phyloP scores from a whole-genome alignment of 305 asterid species.

The Fraxinus baroniana region DNA sequence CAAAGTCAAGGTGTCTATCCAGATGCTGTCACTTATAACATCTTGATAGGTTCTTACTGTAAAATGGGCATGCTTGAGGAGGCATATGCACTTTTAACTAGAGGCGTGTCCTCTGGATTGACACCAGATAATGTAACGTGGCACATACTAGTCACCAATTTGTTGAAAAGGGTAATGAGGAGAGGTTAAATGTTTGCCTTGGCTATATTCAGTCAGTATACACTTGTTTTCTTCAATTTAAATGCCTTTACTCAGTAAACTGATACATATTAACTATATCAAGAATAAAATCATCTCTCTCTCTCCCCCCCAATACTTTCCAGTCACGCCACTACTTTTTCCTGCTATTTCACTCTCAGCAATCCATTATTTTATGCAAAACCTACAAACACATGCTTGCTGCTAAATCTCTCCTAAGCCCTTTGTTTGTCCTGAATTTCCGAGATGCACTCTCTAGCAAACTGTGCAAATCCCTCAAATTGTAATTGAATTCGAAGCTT shows the following conservation, averaged over 20 bases:
- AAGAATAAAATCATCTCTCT: slow-evolving; percentile 47
- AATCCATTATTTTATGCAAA: slow-evolving; percentile 24
- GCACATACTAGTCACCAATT: neutral
- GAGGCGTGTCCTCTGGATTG: neutral
- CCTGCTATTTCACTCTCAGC: slow-evolving; percentile 28
- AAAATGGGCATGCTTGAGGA: neutral
- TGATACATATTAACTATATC: slow-evolving; percentile 35
- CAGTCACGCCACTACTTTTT: slow-evolving; percentile 24
- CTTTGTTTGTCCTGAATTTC: slow-evolving; percentile 21
- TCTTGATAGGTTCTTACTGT: slow-evolving; percentile 1
- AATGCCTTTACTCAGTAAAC: neutral
- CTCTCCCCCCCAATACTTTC: slow-evolving; percentile 38
- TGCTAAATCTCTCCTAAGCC: slow-evolving; percentile 28
- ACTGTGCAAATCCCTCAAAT: slow-evolving; percentile 22
- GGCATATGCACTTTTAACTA: neutral
- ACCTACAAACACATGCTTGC: slow-evolving; percentile 3
- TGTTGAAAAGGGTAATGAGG: neutral
- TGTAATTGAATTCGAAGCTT: slow-evolving; percentile 29
- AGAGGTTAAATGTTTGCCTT: neutral
- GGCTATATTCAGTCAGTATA: neutral
- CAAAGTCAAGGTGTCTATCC: neutral
- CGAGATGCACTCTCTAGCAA: slow-evolving; percentile 17
- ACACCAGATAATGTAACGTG: neutral
- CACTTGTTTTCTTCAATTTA: neutral
- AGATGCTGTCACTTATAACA: slow-evolving; percentile 3